Base-by-base conservation (phyloP, 768 basidiomycete genomes). In the Boletus bicolor region DNA sequence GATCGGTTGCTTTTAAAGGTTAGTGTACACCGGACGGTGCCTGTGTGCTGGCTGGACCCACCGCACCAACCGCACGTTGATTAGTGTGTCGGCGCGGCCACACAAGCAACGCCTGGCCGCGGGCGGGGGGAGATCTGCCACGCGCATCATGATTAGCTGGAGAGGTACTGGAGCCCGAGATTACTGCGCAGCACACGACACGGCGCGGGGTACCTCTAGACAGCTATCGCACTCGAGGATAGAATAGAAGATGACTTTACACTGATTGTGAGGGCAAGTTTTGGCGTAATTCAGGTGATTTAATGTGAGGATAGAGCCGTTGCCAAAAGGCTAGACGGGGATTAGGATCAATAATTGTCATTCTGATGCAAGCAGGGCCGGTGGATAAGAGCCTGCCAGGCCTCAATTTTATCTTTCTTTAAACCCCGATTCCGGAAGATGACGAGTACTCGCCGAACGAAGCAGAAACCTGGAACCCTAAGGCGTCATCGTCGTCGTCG, bases 1-100 rank as follows among this genome's bases (percentile, higher is more conserved):
- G 15, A 19, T 6, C 6, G 2, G 37, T 9, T 8, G 12, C 32
- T 41, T 21, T 62, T 68, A 58, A 57, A 11, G 17, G 34, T 10
- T 32, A 2, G 9, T 5, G 3, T 10, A 53, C 19, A 7, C 3
- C 28, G 28, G 45, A 8, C 17, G 19, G 54, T 54, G 50, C 44
- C 49, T 54, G 53, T 7, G 24, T 34, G n/a, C 17, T 9, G 30
- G 7, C 17, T 30, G 24, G 10, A n/a, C 21, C 61, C 21, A 54
- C 30, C 7, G n/a, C 34, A 0, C 17, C 10, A 28, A 12, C 28
- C 28, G 6, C 28, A 28, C 6, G 15, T 10, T 11, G 21, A 51
- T 30, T 17, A 15, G 19, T 42, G 10, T 43, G 26, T 24, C 8
- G 11, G n/a, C 26, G 26, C 14, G 36, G 19, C 17, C 47, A 17